A percentile compares a stretch with the other conserved stretches of the same genome.
phyloP scores from a whole-genome alignment of 2,329 filamentous ascomycete genomes.

The Periconia sp. region DNA sequence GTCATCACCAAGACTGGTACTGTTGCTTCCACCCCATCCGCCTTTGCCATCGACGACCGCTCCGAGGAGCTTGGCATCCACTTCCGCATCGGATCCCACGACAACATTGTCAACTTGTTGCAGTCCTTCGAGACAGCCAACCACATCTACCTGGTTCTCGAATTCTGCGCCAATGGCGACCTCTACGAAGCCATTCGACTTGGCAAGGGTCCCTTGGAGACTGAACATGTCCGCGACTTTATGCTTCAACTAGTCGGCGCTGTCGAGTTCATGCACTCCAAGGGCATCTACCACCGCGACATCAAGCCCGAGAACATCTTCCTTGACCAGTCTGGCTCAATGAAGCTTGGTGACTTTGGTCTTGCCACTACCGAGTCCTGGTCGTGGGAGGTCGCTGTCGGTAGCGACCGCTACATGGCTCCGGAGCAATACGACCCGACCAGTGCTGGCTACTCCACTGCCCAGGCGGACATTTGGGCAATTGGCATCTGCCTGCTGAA shows the following conservation, averaged over 20 bases:
- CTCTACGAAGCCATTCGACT: constrained; percentile 96
- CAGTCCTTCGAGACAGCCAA: constrained; percentile 90
- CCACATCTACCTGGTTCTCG: constrained; percentile 90
- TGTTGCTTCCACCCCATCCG: constrained; percentile 62
- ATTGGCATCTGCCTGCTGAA: constrained; percentile 97
- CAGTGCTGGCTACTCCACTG: constrained; percentile 86
- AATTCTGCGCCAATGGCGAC: constrained; percentile 94
- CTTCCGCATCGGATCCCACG: constrained; percentile 76
- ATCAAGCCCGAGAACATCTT: constrained; percentile 99
- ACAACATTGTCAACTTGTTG: constrained; percentile 92
- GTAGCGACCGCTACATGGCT: constrained; percentile 98
- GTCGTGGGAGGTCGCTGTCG: constrained; percentile 92
- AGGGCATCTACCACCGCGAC: constrained; percentile 93
- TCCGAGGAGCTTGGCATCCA: constrained; percentile 84
- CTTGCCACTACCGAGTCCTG: constrained; percentile 87
- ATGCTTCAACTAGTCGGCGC: constrained; percentile 94
- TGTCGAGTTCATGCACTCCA: constrained; percentile 86
- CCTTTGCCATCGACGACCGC: constrained; percentile 79
- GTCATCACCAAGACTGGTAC: constrained; percentile 85
- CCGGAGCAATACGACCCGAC: constrained; percentile 96
- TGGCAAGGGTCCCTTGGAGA: constrained; percentile 86
- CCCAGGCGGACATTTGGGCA: constrained; percentile 94
- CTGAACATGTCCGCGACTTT: constrained; percentile 94
- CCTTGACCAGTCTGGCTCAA: constrained; percentile 79
- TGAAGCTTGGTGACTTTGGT: constrained; percentile 98